Evolutionary conservation across 495 filamentous ascomycete species (phyloP).

Genomic region (Thozetella sp.): DNA sequence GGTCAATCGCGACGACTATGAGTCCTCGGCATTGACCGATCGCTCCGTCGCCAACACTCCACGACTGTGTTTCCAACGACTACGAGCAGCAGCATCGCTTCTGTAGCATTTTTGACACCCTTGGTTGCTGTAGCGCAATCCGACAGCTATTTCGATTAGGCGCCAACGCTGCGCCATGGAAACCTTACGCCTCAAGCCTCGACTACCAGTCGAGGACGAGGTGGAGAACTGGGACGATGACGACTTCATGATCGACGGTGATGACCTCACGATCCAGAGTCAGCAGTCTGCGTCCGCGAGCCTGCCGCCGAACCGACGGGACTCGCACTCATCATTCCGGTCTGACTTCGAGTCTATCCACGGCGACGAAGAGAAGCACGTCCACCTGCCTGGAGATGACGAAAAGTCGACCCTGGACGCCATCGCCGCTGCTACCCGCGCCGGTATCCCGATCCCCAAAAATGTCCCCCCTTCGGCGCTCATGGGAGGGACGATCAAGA

Average conservation of each 20-base stretch:
- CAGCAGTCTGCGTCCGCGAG: constrained; percentile 59
- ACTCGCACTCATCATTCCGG: constrained; percentile 78
- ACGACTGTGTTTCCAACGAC: constrained; percentile 7
- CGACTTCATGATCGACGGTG: constrained; percentile 74
- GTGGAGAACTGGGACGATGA: constrained; percentile 93
- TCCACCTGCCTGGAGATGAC: constrained; percentile 76
- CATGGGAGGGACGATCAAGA: constrained; percentile 91
- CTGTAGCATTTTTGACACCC: neutral
- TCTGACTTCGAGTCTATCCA: constrained; percentile 78
- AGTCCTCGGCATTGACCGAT: constrained; percentile 31
- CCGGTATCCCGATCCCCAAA: constrained; percentile 87
- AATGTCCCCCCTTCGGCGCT: constrained; percentile 94
- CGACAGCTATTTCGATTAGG: neutral
- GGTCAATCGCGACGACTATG: constrained; percentile 30
- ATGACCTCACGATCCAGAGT: constrained; percentile 68
- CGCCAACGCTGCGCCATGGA: constrained; percentile 48
- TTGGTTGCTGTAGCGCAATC: neutral
- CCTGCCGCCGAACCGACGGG: constrained; percentile 56
- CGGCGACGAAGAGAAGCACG: constrained; percentile 84
- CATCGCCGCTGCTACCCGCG: constrained; percentile 81
- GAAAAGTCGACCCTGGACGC: constrained; percentile 79
- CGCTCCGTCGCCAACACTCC: constrained; percentile 19
- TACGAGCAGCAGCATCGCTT: neutral
- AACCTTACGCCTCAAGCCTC: constrained; percentile 55
- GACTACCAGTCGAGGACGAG: constrained; percentile 54